Evolutionary conservation across 495 filamentous ascomycete genomes (phyloP), one percentile per base, ranked within the genome.

Genomic region (Lepraria neglecta): DNA sequence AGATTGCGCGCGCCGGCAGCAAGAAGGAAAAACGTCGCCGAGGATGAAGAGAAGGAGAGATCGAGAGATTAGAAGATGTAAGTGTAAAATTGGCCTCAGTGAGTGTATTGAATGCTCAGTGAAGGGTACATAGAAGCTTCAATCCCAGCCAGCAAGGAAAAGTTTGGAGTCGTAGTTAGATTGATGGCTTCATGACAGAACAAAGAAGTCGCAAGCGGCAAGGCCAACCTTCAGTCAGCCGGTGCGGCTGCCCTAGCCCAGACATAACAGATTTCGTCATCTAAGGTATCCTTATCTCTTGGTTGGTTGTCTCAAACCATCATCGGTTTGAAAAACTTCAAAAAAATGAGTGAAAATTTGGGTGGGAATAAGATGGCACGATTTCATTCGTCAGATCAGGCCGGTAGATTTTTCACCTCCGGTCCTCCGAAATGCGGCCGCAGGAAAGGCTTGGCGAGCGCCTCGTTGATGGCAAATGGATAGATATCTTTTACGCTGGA

Each of bases 151-250:
- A 30, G 57, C 44, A 54, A 44, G 40, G 48, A 24, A 28, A 19
- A 28, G 44, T 53, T 7, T 47, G 24, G 15, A 35, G 38, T 45
- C 31, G n/a, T 9, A 33, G 27, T 11, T 31, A 50, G 44, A 44
- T 42, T n/a, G 10, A 4, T n/a, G 15, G 15, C 19, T 15, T 31
- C n/a, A 33, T 31, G 10, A 54, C 14, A 52, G 40, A 38, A 61
- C 59, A 61, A 61, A 61, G 59, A 45, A 40, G 54, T 61, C 38
- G 59, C 59, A 61, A 61, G 59, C 59, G 59, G 59, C 59, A 61
- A 55, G 9, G 33, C 24, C 35, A 58, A 28, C 48, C 12, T 52
- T 33, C 48, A 35, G 28, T 24, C 48, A 61, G 31, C 59, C 50
- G 48, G 48, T 52, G 59, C 59, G 24, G 59, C 59, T 43, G 44